A percentile compares a stretch with the other conserved stretches of the same genome.
These are phyloP conservation scores for Mortierella sp. DNA, from an alignment of 371 early-diverging fungal species.

Conservation along the genomic window DNA sequence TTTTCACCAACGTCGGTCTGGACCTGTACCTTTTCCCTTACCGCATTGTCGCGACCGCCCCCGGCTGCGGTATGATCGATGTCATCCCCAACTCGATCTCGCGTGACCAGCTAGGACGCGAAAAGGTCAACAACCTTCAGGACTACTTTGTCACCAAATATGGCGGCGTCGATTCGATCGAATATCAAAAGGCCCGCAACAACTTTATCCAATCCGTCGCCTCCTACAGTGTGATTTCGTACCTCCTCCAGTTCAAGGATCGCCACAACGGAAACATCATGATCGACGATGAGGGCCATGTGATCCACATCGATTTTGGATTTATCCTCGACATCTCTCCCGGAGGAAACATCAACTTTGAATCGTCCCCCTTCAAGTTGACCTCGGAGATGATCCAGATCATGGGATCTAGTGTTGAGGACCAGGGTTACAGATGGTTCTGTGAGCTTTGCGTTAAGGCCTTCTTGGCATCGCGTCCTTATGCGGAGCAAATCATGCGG, in stretches of 20 bases:
- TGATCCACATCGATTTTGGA: slow-evolving; percentile 99
- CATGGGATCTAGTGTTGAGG: slow-evolving; percentile 91
- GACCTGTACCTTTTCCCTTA: slow-evolving; percentile 99
- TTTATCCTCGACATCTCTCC: slow-evolving; percentile 99
- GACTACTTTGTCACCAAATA: slow-evolving; percentile 97
- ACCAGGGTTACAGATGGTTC: slow-evolving; percentile 90
- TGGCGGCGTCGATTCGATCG: slow-evolving; percentile 92
- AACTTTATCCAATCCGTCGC: slow-evolving; percentile 98
- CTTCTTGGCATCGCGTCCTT: slow-evolving; percentile 89
- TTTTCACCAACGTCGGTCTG: slow-evolving; percentile 92
- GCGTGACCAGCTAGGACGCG: slow-evolving; percentile 98
- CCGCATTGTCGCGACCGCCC: slow-evolving; percentile 97
- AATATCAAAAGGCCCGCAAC: slow-evolving; percentile 93
- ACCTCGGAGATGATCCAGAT: slow-evolving; percentile 98
- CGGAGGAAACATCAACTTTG: slow-evolving; percentile 96
- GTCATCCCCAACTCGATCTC: slow-evolving; percentile 99
- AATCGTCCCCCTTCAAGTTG: slow-evolving; percentile 98
- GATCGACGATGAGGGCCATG: slow-evolving; percentile 97
- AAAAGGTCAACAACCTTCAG: slow-evolving; percentile 97
- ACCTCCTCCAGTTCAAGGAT: slow-evolving; percentile 98
- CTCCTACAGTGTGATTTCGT: slow-evolving; percentile 97
- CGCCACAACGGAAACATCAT: slow-evolving; percentile 99
- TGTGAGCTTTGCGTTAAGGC: slow-evolving; percentile 94
- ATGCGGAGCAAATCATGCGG: slow-evolving; percentile 94
- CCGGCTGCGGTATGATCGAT: slow-evolving; percentile 99